A percentile compares a stretch with the other conserved stretches of the same genome.
Evolutionary conservation across 78 protist genomes (phyloP).

Genomic region (Capsaspora owczarzaki): DNA sequence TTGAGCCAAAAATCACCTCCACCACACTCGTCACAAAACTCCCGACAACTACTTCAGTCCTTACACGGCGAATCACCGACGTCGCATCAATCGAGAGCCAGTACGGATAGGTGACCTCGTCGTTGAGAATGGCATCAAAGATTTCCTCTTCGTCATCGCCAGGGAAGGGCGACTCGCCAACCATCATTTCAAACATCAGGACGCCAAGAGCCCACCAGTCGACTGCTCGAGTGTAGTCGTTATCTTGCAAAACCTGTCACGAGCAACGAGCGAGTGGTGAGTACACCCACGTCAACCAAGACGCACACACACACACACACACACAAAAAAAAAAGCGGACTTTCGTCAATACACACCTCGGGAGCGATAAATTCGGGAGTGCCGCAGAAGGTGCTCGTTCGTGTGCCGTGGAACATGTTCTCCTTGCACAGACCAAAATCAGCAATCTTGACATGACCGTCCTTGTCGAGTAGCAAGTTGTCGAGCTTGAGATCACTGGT

Average conservation of each 20-base stretch:
- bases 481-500: slow-evolving; percentile 74
- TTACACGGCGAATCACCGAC: no score
- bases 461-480: slow-evolving; percentile 58
- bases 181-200: slow-evolving; percentile 39
- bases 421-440: slow-evolving; percentile 86
- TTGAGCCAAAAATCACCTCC: no score
- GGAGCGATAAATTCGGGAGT: slow-evolving; percentile 86
- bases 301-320: background rate
- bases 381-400: slow-evolving; percentile 82
- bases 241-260: slow-evolving; percentile 54
- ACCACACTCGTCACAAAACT: no score
- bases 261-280: no score
- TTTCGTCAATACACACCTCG: background rate
- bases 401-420: background rate
- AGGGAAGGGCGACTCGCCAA: no score
- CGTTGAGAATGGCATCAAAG: no score
- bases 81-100: no score
- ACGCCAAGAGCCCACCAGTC: slow-evolving; percentile 64
- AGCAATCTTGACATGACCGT: slow-evolving; percentile 73
- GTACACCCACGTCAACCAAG: background rate
- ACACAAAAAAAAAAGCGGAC: background rate
- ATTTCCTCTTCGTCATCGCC: no score
- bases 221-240: slow-evolving; percentile 30
- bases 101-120: no score
- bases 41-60: no score